phyloP scores from a whole-genome alignment of 352 stramenopile genomes.

The Phytophthora europaea region DNA sequence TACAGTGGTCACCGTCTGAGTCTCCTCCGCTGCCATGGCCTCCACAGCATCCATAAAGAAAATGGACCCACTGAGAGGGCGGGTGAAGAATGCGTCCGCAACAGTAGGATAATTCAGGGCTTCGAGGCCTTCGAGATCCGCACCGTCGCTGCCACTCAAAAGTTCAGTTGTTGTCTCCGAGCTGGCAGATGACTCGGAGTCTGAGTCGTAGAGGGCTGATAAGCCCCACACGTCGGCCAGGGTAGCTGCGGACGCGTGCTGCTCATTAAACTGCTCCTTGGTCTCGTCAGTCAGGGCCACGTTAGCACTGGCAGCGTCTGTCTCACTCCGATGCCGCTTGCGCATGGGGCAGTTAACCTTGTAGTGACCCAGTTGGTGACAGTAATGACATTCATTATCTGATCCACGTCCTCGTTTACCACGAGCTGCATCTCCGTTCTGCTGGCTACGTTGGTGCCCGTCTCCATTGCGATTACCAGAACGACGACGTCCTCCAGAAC shows the following conservation, averaged over 20 bases:
- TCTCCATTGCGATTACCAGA: not conserved
- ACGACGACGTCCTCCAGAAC: not conserved
- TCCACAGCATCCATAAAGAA: not conserved
- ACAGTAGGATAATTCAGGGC: not conserved
- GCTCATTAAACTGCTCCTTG: not conserved
- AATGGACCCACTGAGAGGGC: not conserved
- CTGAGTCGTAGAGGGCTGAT: not conserved
- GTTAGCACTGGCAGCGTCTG: not conserved
- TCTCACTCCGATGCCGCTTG: not conserved
- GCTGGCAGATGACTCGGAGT: not conserved
- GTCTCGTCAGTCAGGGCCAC: not conserved
- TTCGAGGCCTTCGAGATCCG: not conserved
- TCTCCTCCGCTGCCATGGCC: too few species aligned
- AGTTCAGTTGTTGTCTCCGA: not conserved
- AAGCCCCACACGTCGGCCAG: not conserved
- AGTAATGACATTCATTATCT: not conserved
- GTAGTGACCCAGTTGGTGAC: not conserved
- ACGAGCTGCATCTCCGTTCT: not conserved
- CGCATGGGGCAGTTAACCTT: not conserved
- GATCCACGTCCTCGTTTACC: not conserved
- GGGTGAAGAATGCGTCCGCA: not conserved
- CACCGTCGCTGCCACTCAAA: not conserved
- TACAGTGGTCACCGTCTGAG: too few species aligned
- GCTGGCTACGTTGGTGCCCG: not conserved
- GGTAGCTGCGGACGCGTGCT: not conserved